Percentiles rank a stretch among this genome's conserved stretches.
Conservation (phyloP, 208 protist genomes). For the Wallacemonas sp. region DNA sequence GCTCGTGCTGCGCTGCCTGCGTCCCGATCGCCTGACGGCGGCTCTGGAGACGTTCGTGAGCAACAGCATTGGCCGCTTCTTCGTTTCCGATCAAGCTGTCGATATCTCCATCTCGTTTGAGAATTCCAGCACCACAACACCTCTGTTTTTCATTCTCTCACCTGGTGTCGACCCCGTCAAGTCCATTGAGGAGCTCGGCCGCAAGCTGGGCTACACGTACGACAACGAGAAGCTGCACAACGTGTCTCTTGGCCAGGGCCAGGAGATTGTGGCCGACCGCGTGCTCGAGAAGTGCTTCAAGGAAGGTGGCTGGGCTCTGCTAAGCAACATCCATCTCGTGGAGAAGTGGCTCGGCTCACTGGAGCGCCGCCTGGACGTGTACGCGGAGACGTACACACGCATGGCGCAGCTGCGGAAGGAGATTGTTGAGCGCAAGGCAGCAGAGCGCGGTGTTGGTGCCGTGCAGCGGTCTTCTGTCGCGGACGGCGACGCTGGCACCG, state of each 20-base stretch:
- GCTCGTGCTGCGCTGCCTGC: conserved; percentile 94
- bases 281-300: conserved; percentile 92
- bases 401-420: conserved; percentile 88
- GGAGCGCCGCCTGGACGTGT: conserved; percentile 96
- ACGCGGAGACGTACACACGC: conserved; percentile 90
- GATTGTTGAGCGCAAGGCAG: conserved; percentile 76
- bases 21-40: conserved; percentile 96
- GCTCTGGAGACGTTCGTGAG: conserved; percentile 94
- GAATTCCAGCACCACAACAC: conserved; percentile 93
- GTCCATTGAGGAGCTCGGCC: conserved; percentile 93
- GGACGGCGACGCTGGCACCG: conserved; percentile 1
- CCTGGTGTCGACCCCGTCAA: conserved; percentile 98
- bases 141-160: conserved; percentile 99
- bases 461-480: background rate
- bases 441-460: conserved; percentile 23
- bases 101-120: conserved; percentile 93
- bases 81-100: conserved; percentile 94
- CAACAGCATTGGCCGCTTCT: conserved; percentile 93
- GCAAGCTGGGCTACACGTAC: conserved; percentile 94
- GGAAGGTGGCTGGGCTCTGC: conserved; percentile 96
- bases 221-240: conserved; percentile 95
- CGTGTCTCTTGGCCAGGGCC: conserved; percentile 98
- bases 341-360: conserved; percentile 95
- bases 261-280: conserved; percentile 96
- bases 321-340: conserved; percentile 99